Percentiles rank a stretch among this genome's conserved stretches.
Conservation (phyloP, 106 monocot species). For the Ottelia alismoides region DNA sequence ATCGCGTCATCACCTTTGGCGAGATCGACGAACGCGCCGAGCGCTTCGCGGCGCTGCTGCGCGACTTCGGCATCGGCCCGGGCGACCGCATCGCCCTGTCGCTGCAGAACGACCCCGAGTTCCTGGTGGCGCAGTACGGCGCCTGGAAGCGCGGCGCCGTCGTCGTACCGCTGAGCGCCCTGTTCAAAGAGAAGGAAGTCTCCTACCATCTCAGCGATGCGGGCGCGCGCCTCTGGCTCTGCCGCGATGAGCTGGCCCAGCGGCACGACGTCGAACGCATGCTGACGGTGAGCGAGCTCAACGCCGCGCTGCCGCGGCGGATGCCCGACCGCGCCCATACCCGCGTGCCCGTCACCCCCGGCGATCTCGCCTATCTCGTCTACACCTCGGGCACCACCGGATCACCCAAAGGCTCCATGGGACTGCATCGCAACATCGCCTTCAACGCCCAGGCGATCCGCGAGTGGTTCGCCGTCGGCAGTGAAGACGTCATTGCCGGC, state of each 20-base stretch:
- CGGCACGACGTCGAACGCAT: slow-evolving; percentile 17
- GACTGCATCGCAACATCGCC: slow-evolving; percentile 84
- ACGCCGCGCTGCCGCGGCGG: too few relatives aligned
- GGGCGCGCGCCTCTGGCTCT: slow-evolving; percentile 5
- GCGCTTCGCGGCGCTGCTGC: too few relatives aligned
- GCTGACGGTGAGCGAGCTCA: too few relatives aligned
- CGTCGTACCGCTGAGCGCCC: slow-evolving; percentile 24
- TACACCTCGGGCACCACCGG: slow-evolving; percentile 86
- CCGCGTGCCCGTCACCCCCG: slow-evolving; percentile 4
- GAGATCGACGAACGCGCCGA: too few relatives aligned
- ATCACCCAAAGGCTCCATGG: slow-evolving; percentile 63
- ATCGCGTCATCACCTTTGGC: too few relatives aligned
- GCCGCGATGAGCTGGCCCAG: slow-evolving; percentile 13
- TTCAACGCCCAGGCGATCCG: too few relatives aligned
- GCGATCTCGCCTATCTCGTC: slow-evolving; percentile 41
- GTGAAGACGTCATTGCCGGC: slow-evolving; percentile 39
- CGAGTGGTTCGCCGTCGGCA: too few relatives aligned
- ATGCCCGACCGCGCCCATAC: slow-evolving; percentile 30
- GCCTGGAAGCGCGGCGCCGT: too few relatives aligned
- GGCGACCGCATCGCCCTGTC: too few relatives aligned
- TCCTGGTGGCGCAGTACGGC: slow-evolving; percentile 43
- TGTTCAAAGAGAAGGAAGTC: slow-evolving; percentile 16
- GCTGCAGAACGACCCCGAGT: slow-evolving; percentile 9
- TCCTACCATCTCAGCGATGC: slow-evolving; percentile 20
- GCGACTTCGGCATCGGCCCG: too few relatives aligned